A percentile compares a stretch with the other conserved stretches of the same genome.
phyloP scores from a whole-genome alignment of 495 filamentous ascomycete species.

The Neurospora cerealis region DNA sequence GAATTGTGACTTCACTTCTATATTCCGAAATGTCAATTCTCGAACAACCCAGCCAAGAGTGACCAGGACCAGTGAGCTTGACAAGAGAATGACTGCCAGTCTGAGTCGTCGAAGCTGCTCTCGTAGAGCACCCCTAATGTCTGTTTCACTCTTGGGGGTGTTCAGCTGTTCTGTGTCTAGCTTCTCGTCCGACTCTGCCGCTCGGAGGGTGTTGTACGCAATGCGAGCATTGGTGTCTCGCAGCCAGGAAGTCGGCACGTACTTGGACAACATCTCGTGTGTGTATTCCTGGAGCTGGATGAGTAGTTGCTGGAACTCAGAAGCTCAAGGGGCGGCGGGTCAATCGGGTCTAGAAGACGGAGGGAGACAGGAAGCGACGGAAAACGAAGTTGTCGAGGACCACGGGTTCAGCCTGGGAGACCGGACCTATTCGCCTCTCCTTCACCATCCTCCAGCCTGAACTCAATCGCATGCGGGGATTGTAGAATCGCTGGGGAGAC shows the following conservation, averaged over 20 bases:
- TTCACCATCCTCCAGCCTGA: background rate
- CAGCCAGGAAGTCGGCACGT: background rate
- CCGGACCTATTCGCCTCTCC: background rate
- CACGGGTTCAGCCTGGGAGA: background rate
- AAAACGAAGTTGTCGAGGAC: background rate
- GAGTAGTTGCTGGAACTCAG: too few species aligned
- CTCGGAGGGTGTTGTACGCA: background rate
- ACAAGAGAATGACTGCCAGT: background rate
- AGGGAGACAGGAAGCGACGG: background rate
- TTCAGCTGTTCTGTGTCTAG: background rate
- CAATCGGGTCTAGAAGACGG: background rate
- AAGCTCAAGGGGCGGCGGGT: too few species aligned
- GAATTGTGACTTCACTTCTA: background rate
- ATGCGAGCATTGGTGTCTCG: background rate
- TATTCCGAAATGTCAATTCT: too few species aligned
- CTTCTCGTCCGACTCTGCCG: background rate
- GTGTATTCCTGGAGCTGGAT: background rate
- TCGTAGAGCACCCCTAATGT: background rate
- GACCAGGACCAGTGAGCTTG: background rate
- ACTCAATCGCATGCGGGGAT: background rate
- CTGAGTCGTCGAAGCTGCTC: background rate
- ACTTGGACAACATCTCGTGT: background rate
- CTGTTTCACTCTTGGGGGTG: background rate
- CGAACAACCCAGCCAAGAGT: background rate
- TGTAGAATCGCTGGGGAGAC: too few species aligned